Conservation (phyloP, 75 land plant genomes). For the Pinus tabuliformis region DNA sequence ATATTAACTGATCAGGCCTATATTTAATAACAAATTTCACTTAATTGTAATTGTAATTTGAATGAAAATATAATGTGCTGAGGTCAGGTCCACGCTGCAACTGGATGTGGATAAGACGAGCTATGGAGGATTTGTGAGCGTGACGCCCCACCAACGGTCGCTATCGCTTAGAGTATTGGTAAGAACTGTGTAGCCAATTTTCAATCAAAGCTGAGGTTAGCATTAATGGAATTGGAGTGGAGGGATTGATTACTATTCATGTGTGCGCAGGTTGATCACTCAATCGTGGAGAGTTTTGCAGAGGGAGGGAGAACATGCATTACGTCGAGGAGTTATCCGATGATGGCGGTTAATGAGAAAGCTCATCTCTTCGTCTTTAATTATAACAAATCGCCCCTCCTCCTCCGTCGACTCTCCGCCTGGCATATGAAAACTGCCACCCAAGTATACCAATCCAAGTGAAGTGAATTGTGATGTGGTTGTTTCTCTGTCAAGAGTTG, state of each 20-base stretch:
- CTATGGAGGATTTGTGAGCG: background rate
- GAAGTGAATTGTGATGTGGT: too few relatives aligned
- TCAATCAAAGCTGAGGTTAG: background rate
- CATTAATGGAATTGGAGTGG: background rate
- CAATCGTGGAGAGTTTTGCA: too few relatives aligned
- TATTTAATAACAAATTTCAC: too few relatives aligned
- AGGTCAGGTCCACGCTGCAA: background rate
- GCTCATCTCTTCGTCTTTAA: slow-evolving; percentile 55
- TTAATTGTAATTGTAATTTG: background rate
- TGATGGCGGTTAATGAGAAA: slow-evolving; percentile 14
- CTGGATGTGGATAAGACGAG: background rate
- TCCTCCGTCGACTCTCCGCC: too few relatives aligned
- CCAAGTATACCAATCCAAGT: too few relatives aligned
- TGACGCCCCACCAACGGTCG: background rate
- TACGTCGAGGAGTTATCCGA: slow-evolving; percentile 47
- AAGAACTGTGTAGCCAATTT: background rate
- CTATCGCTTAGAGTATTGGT: background rate
- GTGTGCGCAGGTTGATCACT: slow-evolving; percentile 44
- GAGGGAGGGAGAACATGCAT: too few relatives aligned
- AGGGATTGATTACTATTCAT: background rate
- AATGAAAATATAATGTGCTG: too few relatives aligned
- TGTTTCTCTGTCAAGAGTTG: too few relatives aligned
- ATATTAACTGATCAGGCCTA: too few relatives aligned
- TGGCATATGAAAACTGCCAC: too few relatives aligned
- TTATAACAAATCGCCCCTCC: background rate